Evolutionary conservation across 2,329 filamentous ascomycete species (phyloP), one percentile per base, ranked within the genome.

Genomic region (Alternaria alternata): DNA sequence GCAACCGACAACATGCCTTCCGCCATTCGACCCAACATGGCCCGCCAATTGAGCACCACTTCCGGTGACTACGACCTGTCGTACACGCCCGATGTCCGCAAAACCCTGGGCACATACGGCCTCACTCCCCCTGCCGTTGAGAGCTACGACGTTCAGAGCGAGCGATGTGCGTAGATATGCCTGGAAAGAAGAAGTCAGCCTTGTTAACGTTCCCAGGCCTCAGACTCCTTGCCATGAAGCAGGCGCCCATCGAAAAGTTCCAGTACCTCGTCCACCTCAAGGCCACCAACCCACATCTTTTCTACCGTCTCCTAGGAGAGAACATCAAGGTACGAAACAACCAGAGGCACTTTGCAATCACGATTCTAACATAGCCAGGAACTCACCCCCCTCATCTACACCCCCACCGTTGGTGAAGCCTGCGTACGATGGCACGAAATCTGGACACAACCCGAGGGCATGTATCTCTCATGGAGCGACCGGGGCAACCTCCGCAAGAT

Each of bases 391-490:
- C 83, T 94, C 66, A 92, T 95, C 72, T 95, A 95, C 83, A 95
- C 92, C 18, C 92, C 92, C 46, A 94, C 91, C 74, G 93, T 99
- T 72, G 95, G 95, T 73, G 94, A 98, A 78, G 95, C 96, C 68
- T 99, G 95, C 83, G 85, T 97, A 77, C 91, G 94, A 81, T 99
- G 96, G 88, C 97, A 94, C 39, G 93, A 94, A 73, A 88, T 98
- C 71, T 98, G 96, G 84, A 96, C 94, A 62, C 91, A 94, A 69
- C 94, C 95, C 22, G 95, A 98, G 85, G 93, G 88, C 67, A 87
- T 98, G 81, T 99, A 98, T 83, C 91, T 99, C 67, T 97, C 94
- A 62, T 97, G 92, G 81, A 91, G 93, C 81, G 94, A 99, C 84
- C 89, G 92, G 67, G 95, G 94, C 75, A 93, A 94, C 64, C 92